Evolutionary conservation across 2,329 filamentous ascomycete genomes (phyloP).

Genomic region (Colletotrichum liriopes): DNA sequence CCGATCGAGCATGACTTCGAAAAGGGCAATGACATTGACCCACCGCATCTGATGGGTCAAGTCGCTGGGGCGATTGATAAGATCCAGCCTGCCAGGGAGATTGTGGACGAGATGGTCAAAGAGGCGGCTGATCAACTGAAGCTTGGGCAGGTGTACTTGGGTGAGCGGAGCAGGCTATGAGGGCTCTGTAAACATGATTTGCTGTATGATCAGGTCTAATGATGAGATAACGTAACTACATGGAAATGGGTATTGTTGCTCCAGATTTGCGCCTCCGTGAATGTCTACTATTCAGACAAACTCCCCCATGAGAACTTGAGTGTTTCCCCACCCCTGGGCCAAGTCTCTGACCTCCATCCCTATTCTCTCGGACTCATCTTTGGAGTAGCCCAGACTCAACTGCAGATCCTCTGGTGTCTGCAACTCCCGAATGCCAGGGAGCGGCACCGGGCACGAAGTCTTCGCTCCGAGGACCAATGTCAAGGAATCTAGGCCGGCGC

Average conservation of each 20-base stretch:
- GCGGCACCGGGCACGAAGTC: slow-evolving; percentile 3
- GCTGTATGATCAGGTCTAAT: neutral
- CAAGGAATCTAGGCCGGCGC: slow-evolving; percentile 28
- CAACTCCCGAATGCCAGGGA: slow-evolving; percentile 25
- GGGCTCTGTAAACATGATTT: slow-evolving; percentile 1
- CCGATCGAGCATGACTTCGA: slow-evolving; percentile 89
- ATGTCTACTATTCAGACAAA: slow-evolving; percentile 14
- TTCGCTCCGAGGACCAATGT: slow-evolving; percentile 30
- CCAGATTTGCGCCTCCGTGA: neutral
- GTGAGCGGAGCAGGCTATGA: slow-evolving; percentile 60
- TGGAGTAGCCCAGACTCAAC: slow-evolving; percentile 12
- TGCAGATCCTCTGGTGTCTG: slow-evolving; percentile 21
- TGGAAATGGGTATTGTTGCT: slow-evolving; percentile 33
- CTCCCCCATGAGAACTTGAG: slow-evolving; percentile 24
- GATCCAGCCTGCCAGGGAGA: slow-evolving; percentile 85
- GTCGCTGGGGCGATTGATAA: slow-evolving; percentile 84
- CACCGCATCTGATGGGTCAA: slow-evolving; percentile 94
- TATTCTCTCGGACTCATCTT: slow-evolving; percentile 35
- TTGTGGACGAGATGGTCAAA: slow-evolving; percentile 91
- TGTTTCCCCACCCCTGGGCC: slow-evolving; percentile 37
- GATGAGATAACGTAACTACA: slow-evolving; percentile 3
- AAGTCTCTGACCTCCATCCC: slow-evolving; percentile 23
- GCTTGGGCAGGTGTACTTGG: slow-evolving; percentile 73
- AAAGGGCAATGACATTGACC: slow-evolving; percentile 84
- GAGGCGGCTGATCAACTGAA: slow-evolving; percentile 80